Conservation (phyloP, 805 yeast species). For the Wickerhamiella kazuoi region DNA sequence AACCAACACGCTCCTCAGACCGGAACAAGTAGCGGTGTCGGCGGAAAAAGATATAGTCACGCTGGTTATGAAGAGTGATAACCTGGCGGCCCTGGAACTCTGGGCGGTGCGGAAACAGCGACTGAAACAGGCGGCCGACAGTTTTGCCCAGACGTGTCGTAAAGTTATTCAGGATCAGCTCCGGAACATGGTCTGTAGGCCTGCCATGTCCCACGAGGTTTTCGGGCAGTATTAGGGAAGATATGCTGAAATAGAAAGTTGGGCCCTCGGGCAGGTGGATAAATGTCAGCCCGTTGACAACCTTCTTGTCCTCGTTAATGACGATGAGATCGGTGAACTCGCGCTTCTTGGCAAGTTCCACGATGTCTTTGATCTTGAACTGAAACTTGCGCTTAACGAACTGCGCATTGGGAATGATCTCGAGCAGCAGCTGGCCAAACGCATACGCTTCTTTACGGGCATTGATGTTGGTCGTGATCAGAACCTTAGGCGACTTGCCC, state of each 20-base stretch:
- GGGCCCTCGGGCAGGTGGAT: slow-evolving; percentile 94
- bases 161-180: slow-evolving; percentile 79
- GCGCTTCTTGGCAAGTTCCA: slow-evolving; percentile 61
- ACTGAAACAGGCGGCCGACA: slow-evolving; percentile 79
- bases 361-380: slow-evolving; percentile 72
- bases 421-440: slow-evolving; percentile 73
- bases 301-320: slow-evolving; percentile 85
- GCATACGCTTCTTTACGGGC: slow-evolving; percentile 80
- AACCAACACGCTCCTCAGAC: slow-evolving; percentile 81
- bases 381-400: slow-evolving; percentile 79
- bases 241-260: slow-evolving; percentile 72
- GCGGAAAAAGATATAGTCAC: slow-evolving; percentile 89
- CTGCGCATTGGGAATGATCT: slow-evolving; percentile 66
- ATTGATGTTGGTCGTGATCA: slow-evolving; percentile 73
- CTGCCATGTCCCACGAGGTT: slow-evolving; percentile 75
- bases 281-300: slow-evolving; percentile 79
- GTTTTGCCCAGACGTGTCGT: slow-evolving; percentile 84
- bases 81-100: slow-evolving; percentile 93
- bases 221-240: slow-evolving; percentile 59
- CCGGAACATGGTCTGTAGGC: slow-evolving; percentile 83
- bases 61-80: slow-evolving; percentile 84
- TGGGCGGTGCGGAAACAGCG: slow-evolving; percentile 81
- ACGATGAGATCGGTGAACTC: slow-evolving; percentile 78
- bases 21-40: slow-evolving; percentile 83
- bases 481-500: slow-evolving; percentile 59